Conservation (phyloP, 1,139 yeast species). For the Komagataea norvegica region DNA sequence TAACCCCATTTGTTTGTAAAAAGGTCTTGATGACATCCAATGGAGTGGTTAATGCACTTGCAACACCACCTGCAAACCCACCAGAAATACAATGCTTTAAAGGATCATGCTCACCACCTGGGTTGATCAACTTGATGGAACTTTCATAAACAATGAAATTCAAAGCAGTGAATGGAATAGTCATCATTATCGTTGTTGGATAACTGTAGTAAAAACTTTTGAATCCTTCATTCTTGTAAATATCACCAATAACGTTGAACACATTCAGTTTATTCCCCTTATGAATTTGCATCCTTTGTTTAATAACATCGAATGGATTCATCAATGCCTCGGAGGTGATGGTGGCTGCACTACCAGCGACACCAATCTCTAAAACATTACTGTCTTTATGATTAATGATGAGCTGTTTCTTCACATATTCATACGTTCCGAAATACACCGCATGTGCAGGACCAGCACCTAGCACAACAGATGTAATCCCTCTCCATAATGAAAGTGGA, state of each 20-base stretch:
- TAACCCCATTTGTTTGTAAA: constrained; percentile 52
- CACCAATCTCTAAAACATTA: constrained; percentile 70
- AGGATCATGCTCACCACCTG: constrained; percentile 77
- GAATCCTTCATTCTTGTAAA: constrained; percentile 72
- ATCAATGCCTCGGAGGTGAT: constrained; percentile 88
- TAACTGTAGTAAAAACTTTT: constrained; percentile 84
- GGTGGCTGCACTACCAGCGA: constrained; percentile 92
- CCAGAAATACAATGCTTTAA: constrained; percentile 89
- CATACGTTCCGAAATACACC: constrained; percentile 91
- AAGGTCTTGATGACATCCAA: constrained; percentile 92
- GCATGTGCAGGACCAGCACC: constrained; percentile 99
- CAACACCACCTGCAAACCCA: constrained; percentile 93
- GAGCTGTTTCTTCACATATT: constrained; percentile 61
- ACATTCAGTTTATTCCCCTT: constrained; percentile 13
- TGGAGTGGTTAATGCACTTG: constrained; percentile 95
- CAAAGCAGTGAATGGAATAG: constrained; percentile 92
- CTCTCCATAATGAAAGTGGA: constrained; percentile 86
- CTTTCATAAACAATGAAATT: constrained; percentile 93
- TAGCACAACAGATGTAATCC: constrained; percentile 83
- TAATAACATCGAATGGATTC: constrained; percentile 96
- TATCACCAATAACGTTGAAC: constrained; percentile 24
- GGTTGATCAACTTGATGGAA: constrained; percentile 70
- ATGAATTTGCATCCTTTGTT: constrained; percentile 73
- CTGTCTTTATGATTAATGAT: constrained; percentile 25
- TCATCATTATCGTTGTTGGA: constrained; percentile 92